Evolutionary conservation across 176 grass and related monocot genomes (phyloP).

Genomic region (Rhynchospora pubera): DNA sequence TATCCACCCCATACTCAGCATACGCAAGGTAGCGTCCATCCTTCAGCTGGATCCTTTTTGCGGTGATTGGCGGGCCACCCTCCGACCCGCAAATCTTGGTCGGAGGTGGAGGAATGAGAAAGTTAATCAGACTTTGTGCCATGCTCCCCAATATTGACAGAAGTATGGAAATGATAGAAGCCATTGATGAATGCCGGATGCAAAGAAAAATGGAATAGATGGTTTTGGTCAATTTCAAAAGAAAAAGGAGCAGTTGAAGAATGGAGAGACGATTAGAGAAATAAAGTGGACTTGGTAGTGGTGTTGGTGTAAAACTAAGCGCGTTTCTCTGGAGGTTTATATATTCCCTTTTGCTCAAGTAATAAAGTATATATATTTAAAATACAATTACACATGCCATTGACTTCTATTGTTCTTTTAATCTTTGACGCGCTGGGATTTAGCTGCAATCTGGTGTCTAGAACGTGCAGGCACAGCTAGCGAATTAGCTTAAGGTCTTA

Average conservation of each 20-base stretch:
- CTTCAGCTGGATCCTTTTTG: slow-evolving; percentile 39
- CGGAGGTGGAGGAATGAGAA: slow-evolving; percentile 37
- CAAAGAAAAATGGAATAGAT: neutral
- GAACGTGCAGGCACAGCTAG: no score
- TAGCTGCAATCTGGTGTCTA: no score
- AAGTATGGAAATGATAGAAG: neutral
- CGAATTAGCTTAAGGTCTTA: no score
- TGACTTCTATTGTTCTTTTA: no score
- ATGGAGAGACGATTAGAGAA: neutral
- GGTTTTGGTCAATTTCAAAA: neutral
- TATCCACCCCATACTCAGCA: slow-evolving; percentile 70
- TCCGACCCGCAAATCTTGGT: slow-evolving; percentile 46
- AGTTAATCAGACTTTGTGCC: neutral
- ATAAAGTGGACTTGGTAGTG: no score
- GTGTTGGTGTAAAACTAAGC: no score
- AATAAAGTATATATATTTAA: no score
- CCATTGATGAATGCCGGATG: neutral
- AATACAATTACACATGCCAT: no score
- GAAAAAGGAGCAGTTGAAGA: neutral
- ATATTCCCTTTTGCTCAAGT: no score
- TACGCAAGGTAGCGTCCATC: slow-evolving; percentile 77
- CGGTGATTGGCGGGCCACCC: slow-evolving; percentile 55
- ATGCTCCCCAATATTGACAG: neutral
- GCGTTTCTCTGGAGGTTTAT: no score
- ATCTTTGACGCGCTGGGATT: no score